Evolutionary conservation across 768 basidiomycete species (phyloP).

Genomic region (Russula earlei): DNA sequence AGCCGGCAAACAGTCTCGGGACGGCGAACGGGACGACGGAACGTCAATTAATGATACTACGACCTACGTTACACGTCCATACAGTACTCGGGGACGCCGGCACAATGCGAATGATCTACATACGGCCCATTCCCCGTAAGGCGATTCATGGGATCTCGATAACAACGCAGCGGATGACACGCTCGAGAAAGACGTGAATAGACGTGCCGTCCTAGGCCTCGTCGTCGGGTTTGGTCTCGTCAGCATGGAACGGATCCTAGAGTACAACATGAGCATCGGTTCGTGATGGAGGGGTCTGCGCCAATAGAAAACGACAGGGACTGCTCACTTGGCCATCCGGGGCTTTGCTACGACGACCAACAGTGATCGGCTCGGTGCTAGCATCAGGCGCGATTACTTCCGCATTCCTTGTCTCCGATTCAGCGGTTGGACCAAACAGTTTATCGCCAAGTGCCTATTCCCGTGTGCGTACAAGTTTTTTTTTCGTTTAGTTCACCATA

Average conservation of each 20-base stretch:
- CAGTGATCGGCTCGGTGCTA: background rate
- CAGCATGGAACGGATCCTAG: background rate
- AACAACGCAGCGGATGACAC: background rate
- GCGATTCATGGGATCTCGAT: background rate
- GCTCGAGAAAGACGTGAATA: background rate
- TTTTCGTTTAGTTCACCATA: too few relatives aligned
- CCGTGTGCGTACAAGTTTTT: too few relatives aligned
- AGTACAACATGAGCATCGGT: background rate
- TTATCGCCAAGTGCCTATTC: background rate
- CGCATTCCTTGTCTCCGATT: background rate
- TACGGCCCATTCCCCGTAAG: too few relatives aligned
- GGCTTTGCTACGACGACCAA: constrained; percentile 3
- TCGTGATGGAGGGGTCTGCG: background rate
- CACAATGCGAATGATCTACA: too few relatives aligned
- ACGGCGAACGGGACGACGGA: background rate
- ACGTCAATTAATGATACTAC: background rate
- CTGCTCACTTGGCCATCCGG: background rate
- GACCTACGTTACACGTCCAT: background rate
- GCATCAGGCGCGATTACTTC: background rate
- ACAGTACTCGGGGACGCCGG: background rate
- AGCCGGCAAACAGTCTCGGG: background rate
- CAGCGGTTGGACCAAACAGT: constrained; percentile 1
- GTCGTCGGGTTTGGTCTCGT: background rate
- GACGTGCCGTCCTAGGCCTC: background rate
- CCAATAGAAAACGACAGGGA: background rate